Conservation (phyloP, 2,329 filamentous ascomycete genomes). For the Paramyrothecium roridum region DNA sequence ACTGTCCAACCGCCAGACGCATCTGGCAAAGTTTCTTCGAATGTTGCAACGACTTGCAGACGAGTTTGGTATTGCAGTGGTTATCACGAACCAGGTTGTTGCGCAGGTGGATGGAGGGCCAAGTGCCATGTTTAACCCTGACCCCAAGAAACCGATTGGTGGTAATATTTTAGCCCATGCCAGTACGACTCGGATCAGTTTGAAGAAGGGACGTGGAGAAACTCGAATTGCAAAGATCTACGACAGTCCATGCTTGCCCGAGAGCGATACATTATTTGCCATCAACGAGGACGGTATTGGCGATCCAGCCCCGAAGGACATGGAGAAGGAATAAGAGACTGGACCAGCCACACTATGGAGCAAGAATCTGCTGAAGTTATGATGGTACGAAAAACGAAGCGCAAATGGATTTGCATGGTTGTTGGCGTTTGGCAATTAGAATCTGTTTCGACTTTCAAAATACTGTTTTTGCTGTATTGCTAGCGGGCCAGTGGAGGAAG, state of each 20-base stretch:
- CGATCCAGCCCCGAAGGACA: slow-evolving; percentile 91
- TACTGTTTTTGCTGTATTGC: too few species aligned
- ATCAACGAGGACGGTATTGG: slow-evolving; percentile 97
- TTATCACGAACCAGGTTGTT: slow-evolving; percentile 98
- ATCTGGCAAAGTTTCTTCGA: slow-evolving; percentile 85
- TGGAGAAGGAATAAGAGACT: slow-evolving; percentile 69
- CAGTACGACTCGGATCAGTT: slow-evolving; percentile 86
- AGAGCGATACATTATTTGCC: slow-evolving; percentile 94
- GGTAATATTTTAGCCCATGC: slow-evolving; percentile 99
- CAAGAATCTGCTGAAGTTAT: neutral
- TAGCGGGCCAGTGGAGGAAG: too few species aligned
- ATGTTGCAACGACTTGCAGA: slow-evolving; percentile 75
- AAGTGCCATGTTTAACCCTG: slow-evolving; percentile 97
- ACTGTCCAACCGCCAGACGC: slow-evolving; percentile 87
- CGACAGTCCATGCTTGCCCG: slow-evolving; percentile 93
- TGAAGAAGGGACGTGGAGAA: slow-evolving; percentile 94
- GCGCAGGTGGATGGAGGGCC: slow-evolving; percentile 96
- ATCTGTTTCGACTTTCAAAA: neutral
- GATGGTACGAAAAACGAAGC: slow-evolving; percentile 16
- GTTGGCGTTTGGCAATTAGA: slow-evolving; percentile 25
- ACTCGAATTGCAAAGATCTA: slow-evolving; percentile 99
- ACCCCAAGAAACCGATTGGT: slow-evolving; percentile 98
- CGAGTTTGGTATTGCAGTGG: slow-evolving; percentile 93
- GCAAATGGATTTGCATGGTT: slow-evolving; percentile 19
- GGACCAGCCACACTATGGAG: neutral